Evolutionary conservation across 305 asterid species (phyloP).

Genomic region (Vinca major): DNA sequence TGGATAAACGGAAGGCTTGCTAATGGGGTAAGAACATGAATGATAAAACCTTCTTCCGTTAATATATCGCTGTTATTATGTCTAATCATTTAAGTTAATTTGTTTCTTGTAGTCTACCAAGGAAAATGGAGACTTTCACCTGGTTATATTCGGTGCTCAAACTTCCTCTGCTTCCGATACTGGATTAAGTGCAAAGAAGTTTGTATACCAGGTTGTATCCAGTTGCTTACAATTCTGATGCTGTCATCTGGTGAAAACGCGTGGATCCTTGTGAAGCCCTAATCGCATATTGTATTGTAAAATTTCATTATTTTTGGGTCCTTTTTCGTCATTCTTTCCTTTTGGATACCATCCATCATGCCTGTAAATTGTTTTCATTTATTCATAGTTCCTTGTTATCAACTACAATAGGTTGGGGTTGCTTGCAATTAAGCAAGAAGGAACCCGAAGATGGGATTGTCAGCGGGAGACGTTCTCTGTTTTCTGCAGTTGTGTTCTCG

Average conservation of each 20-base stretch:
- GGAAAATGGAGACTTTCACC: neutral
- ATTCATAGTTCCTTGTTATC: conserved; percentile 1
- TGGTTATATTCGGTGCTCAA: neutral
- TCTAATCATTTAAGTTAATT: neutral
- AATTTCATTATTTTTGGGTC: neutral
- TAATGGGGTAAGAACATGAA: conserved; percentile 21
- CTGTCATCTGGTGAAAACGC: conserved; percentile 2
- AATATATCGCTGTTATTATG: neutral
- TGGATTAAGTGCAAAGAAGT: neutral
- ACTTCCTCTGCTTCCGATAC: conserved; percentile 4
- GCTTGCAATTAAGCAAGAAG: conserved; percentile 7
- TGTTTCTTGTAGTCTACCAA: neutral
- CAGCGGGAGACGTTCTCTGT: neutral
- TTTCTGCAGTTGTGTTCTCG: neutral
- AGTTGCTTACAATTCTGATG: neutral
- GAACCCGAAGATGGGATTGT: neutral
- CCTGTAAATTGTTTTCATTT: conserved; percentile 17
- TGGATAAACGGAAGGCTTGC: conserved; percentile 79
- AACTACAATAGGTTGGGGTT: conserved; percentile 1
- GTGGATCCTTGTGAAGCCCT: conserved; percentile 6
- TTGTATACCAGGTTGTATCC: neutral
- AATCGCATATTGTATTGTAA: conserved; percentile 8
- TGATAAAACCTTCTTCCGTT: neutral
- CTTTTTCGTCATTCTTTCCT: neutral
- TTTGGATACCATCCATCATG: neutral